Base-by-base conservation (phyloP, 2,329 filamentous ascomycete genomes). In the Alternaria brassicae region DNA sequence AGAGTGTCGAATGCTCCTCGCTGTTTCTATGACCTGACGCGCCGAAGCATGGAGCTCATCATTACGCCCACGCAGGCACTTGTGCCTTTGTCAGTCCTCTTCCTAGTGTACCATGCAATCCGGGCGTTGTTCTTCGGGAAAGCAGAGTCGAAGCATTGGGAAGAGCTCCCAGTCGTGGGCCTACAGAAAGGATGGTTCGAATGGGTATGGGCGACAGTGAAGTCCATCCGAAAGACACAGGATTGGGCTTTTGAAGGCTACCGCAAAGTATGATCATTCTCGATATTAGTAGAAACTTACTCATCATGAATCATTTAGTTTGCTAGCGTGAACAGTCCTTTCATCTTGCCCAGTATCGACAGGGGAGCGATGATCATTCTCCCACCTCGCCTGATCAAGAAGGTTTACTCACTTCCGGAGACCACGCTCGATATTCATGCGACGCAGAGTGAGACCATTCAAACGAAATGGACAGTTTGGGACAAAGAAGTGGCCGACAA, bases 381-480 rank as follows among this genome's bases (percentile, higher is more conserved):
- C 5, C 62, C 62, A 6, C 62, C 62, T 10, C 62, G 56, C n/a
- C 39, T 60, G 4, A 63, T 65, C 42, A 65, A 61, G 19, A 57
- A 57, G 36, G 58, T 61, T 8, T 65, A 65, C 39, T 56, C 49
- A 21, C 60, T 61, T 19, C 60, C 62, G 2, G 62, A 65, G 32
- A 44, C 45, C 1, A 54, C 48, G n/a, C 53, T 65, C 28, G 62
- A 65, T 15, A 59, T 61, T 7, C 62, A 65, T 39, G 51, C 52
- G 7, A 65, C 62, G 8, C 62, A 65, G 17, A 58, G 49, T 25
- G 62, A 65, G 40, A 61, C 56, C 8, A 65, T 65, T 32, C 62
- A 65, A 32, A 59, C 62, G n/a, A 65, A 56, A 55, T 65, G 58
- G 56, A 65, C 62, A 8, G 56, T 65, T 19, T 60, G 62, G 60